Conservation (phyloP, 768 basidiomycete species). For the Suillus fuscotomentosus region DNA sequence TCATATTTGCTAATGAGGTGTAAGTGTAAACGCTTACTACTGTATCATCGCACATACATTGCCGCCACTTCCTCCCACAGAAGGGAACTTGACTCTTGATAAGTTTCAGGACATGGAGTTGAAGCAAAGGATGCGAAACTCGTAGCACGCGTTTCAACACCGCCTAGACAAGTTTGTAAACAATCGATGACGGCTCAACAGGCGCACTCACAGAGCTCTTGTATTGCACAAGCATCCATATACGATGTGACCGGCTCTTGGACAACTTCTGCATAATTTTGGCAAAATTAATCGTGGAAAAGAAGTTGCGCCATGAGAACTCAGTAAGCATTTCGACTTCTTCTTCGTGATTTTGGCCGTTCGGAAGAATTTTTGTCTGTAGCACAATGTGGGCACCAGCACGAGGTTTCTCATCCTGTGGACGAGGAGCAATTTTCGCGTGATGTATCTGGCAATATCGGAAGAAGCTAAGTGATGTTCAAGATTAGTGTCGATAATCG, state of each 20-base stretch:
- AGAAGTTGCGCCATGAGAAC: constrained; percentile 98
- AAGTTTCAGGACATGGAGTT: constrained; percentile 91
- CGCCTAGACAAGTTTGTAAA: constrained; percentile 49
- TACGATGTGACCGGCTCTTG: constrained; percentile 91
- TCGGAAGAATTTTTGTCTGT: constrained; percentile 59
- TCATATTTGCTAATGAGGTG: constrained; percentile 85
- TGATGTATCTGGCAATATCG: constrained; percentile 84
- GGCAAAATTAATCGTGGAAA: constrained; percentile 94
- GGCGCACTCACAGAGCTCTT: constrained; percentile 84
- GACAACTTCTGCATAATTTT: constrained; percentile 98
- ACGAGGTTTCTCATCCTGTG: constrained; percentile 64
- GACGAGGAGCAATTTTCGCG: constrained; percentile 59
- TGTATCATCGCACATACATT: constrained; percentile 55
- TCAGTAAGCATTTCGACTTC: constrained; percentile 92
- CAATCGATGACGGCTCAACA: not conserved
- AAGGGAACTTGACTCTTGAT: constrained; percentile 99
- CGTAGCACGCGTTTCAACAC: constrained; percentile 93
- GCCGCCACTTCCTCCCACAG: constrained; percentile 96
- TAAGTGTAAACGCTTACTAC: constrained; percentile 2
- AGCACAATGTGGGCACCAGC: constrained; percentile 58
- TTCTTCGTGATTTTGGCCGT: constrained; percentile 75
- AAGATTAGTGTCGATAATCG: not conserved
- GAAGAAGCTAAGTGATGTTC: constrained; percentile 73
- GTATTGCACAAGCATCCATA: constrained; percentile 95
- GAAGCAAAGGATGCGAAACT: constrained; percentile 91